A percentile compares a stretch with the other conserved stretches of the same genome.
Conservation (phyloP, 352 stramenopile genomes). For the Phytopythium mirpurense region DNA sequence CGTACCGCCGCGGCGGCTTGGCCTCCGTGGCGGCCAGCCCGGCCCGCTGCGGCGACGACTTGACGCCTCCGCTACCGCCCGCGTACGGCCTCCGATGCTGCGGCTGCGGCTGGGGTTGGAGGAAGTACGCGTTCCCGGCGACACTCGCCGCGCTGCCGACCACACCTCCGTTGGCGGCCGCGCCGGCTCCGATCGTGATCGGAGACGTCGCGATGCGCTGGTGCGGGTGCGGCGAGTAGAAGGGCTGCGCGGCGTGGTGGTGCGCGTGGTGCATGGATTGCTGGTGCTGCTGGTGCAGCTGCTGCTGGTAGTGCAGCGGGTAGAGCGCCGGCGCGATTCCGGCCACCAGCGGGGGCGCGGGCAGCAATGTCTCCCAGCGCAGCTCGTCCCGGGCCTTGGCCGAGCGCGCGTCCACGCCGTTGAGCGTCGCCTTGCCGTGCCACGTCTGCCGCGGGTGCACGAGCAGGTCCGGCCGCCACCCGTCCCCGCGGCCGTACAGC, state of each 20-base stretch:
- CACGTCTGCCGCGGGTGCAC: constrained; percentile 74
- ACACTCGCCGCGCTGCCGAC: neutral
- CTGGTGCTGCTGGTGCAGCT: constrained; percentile 29
- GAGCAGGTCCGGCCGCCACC: constrained; percentile 73
- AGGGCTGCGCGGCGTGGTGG: constrained; percentile 24
- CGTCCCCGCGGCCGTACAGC: constrained; percentile 62
- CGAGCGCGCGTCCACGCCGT: constrained; percentile 11
- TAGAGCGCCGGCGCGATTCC: constrained; percentile 10
- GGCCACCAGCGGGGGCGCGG: constrained; percentile 4
- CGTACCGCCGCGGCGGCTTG: constrained; percentile 13
- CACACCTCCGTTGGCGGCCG: neutral
- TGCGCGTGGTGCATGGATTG: constrained; percentile 26
- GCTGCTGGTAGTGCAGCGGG: constrained; percentile 15
- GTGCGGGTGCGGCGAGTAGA: constrained; percentile 18
- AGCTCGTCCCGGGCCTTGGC: constrained; percentile 23
- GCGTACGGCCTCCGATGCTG: constrained; percentile 4
- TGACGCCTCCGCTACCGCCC: neutral
- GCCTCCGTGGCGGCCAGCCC: constrained; percentile 2
- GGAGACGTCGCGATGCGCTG: constrained; percentile 5
- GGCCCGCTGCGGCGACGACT: constrained; percentile 3
- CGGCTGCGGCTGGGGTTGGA: neutral
- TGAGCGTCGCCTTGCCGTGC: constrained; percentile 22
- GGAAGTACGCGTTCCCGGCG: neutral
- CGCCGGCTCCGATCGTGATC: constrained; percentile 4
- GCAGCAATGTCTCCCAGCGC: constrained; percentile 31